Evolutionary conservation across 1,139 yeast species (phyloP), one percentile per base, ranked within the genome.

Genomic region (Scheffersomyces parashehatae): DNA sequence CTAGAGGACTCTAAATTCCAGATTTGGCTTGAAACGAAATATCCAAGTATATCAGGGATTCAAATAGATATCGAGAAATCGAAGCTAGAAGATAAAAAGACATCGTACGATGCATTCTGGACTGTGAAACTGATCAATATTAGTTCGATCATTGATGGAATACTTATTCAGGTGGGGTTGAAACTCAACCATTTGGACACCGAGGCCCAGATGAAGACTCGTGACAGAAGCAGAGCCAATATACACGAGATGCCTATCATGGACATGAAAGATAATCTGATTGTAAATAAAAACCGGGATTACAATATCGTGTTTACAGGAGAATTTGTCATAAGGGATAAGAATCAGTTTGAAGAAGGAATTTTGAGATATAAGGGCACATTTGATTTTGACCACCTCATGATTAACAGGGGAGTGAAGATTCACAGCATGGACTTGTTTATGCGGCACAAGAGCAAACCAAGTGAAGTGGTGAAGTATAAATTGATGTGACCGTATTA

Each of bases 311-410:
- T 48, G 4, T 67, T 65, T 41, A 35, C 52, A 8, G 73, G 74
- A 2, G 48, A 52, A 16, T 52, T 59, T 29, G 41, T 46, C 15
- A 52, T 67, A 5, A 45, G 40, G 26, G 64, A 62, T 43, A 57
- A 56, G 34, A 43, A 52, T 26, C 45, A 52, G 12, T 35, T 42
- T 3, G 51, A 51, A 20, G 36, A 39, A 8, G 71, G 70, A 1
- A 43, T 43, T 1, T 45, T 65, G 6, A 28, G 36, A 4, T 70
- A 67, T 49, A 41, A 45, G n/a, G 75, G 73, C 0, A 43, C 49
- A n/a, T 52, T 70, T 30, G 75, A 70, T 45, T 58, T 62, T 38
- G 62, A 64, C 47, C 75, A 70, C 44, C 45, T 64, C 33, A 51
- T 55, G 41, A 61, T 68, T 34, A 62, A 66, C 47, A 48, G 66